Evolutionary conservation across 129 eudicot species (phyloP).

Genomic region (Saussurea involucrata): DNA sequence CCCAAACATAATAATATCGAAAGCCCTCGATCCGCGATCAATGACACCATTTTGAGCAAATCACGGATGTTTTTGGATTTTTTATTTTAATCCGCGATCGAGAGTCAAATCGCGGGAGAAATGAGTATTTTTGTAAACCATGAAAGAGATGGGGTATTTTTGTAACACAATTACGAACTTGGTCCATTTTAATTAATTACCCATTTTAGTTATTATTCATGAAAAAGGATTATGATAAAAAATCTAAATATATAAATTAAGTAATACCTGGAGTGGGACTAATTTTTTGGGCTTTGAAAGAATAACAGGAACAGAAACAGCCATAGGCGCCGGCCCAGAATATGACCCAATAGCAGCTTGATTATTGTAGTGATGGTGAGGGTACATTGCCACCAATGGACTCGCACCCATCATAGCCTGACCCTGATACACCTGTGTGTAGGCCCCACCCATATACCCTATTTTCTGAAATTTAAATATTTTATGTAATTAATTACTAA

Average conservation of each 20-base stretch:
- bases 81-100: too few relatives aligned
- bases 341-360: conserved; percentile 55
- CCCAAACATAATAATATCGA: too few relatives aligned
- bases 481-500: background rate
- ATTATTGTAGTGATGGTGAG: conserved; percentile 43
- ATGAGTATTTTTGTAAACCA: too few relatives aligned
- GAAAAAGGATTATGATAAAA: too few relatives aligned
- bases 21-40: too few relatives aligned
- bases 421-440: conserved; percentile 61
- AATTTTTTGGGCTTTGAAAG: conserved; percentile 62
- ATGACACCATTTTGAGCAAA: too few relatives aligned
- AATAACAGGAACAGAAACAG: conserved; percentile 41
- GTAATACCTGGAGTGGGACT: conserved; percentile 53
- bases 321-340: conserved; percentile 38
- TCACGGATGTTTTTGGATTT: too few relatives aligned
- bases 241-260: background rate
- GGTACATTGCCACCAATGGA: conserved; percentile 65
- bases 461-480: conserved; percentile 37
- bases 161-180: too few relatives aligned
- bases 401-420: conserved; percentile 49
- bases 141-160: too few relatives aligned
- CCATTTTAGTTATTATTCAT: too few relatives aligned
- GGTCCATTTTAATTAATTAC: too few relatives aligned
- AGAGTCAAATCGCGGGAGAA: too few relatives aligned
- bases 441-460: conserved; percentile 61